Evolutionary conservation across 352 stramenopile species (phyloP).

Genomic region (Elongisporangium senticosum): DNA sequence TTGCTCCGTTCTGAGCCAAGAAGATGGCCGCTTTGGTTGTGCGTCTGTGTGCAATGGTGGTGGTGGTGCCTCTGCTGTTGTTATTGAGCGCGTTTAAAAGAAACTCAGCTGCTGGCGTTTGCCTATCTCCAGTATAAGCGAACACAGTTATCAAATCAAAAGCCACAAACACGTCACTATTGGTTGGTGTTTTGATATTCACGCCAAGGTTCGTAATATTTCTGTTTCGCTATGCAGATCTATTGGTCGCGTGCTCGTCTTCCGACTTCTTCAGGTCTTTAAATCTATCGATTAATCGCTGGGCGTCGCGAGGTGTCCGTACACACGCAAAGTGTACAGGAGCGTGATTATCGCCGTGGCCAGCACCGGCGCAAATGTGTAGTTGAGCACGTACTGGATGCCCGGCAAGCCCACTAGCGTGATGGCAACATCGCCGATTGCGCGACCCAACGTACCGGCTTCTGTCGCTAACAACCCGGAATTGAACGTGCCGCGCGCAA

Average conservation of each 20-base stretch:
- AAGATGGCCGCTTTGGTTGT: slow-evolving; percentile 85
- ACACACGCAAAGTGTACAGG: slow-evolving; percentile 67
- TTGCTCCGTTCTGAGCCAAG: slow-evolving; percentile 88
- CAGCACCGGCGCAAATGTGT: slow-evolving; percentile 68
- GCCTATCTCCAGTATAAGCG: too few relatives aligned
- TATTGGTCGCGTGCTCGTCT: background rate
- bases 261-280: background rate
- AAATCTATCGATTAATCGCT: slow-evolving; percentile 14
- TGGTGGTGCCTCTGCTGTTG: slow-evolving; percentile 91
- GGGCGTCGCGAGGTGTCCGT: slow-evolving; percentile 49
- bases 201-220: background rate
- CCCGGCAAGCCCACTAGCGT: slow-evolving; percentile 74
- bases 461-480: slow-evolving; percentile 92
- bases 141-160: too few relatives aligned
- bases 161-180: background rate
- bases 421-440: slow-evolving; percentile 83
- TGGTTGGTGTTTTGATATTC: background rate
- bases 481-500: slow-evolving; percentile 93
- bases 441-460: slow-evolving; percentile 86
- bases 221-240: background rate
- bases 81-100: slow-evolving; percentile 80
- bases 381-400: slow-evolving; percentile 84
- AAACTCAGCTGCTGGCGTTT: background rate
- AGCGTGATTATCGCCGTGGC: slow-evolving; percentile 48
- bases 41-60: slow-evolving; percentile 97